Conservation (phyloP, 306 rosid genomes). For the Acacia crassicarpa region DNA sequence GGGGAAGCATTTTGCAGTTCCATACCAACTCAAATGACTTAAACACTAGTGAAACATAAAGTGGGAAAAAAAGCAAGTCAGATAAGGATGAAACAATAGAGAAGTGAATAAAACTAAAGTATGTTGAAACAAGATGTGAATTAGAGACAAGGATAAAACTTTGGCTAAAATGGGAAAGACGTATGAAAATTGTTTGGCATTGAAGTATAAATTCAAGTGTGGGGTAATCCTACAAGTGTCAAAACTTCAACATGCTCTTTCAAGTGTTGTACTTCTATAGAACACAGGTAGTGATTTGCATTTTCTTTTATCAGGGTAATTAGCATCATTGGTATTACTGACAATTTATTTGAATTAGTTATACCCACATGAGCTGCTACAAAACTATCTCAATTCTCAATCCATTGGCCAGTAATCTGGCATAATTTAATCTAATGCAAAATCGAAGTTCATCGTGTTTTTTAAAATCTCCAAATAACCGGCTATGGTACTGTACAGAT, state of each 20-base stretch:
- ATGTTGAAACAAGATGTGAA: background rate
- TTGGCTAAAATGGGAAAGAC: background rate
- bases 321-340: background rate
- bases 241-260: background rate
- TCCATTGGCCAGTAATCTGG: background rate
- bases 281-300: background rate
- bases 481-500: background rate
- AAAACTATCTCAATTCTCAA: background rate
- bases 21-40: slow-evolving; percentile 32
- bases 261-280: background rate
- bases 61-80: background rate
- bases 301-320: background rate
- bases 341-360: background rate
- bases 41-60: slow-evolving; percentile 37
- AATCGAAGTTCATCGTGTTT: background rate
- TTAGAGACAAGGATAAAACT: slow-evolving; percentile 12
- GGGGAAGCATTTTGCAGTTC: slow-evolving; percentile 44
- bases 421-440: background rate
- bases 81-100: background rate
- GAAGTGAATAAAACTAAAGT: slow-evolving; percentile 6
- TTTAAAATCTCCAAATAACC: background rate
- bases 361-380: background rate
- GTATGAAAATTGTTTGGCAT: background rate
- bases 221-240: too few species aligned
- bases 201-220: background rate